Base-by-base conservation (phyloP, 768 basidiomycete species). In the Lactifluus volemus region DNA sequence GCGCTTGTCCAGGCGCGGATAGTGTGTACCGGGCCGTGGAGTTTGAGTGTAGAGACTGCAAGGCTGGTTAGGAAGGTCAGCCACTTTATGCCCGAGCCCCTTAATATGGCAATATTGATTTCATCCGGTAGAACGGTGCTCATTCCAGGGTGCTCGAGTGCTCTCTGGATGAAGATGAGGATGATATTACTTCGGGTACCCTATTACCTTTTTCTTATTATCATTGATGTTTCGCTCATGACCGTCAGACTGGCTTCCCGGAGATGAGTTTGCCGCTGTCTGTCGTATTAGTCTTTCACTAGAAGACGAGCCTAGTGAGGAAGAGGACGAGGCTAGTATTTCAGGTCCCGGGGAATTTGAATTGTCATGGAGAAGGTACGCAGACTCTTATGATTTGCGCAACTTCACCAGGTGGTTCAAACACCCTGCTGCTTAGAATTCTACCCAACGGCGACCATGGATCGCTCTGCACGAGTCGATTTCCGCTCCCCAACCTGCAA, bases 291-390 rank as follows among this genome's bases (percentile, higher is more conserved):
- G 73, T 49, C 68, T 86, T 59, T 69, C 76, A 4, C 65, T 73
- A 30, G 71, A 73, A 25, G 81, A 78, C 36, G 76, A 78, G 15
- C 70, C 73, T 12, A 61, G 70, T 12, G 60, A 62, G 25, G 71
- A 70, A 3, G 68, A 74, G 15, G 63, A 67, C 12, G 60, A 61
- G 29, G 71, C 74, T 17, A 62, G 67, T 4, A 73, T 83, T 41
- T 68, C 73, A 8, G 78, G 79, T 15, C 82, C 84, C 0, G 89
- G 86, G 3, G 74, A 74, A 59, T 88, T 86, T 67, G 73, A 78
- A 42, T 68, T 90, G 30, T 73, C 69, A 21, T 92, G 89, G 90
- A 75, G 80, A 73, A 82, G 85, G 88, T 82, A 67, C 42, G 70
- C 10, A 52, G 29, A 58, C 34, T 45, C 38, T 52, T 14, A 60